A percentile compares a stretch with the other conserved stretches of the same genome.
Evolutionary conservation across 768 basidiomycete species (phyloP).

Genomic region (Pleurotus salmoneostramineus): DNA sequence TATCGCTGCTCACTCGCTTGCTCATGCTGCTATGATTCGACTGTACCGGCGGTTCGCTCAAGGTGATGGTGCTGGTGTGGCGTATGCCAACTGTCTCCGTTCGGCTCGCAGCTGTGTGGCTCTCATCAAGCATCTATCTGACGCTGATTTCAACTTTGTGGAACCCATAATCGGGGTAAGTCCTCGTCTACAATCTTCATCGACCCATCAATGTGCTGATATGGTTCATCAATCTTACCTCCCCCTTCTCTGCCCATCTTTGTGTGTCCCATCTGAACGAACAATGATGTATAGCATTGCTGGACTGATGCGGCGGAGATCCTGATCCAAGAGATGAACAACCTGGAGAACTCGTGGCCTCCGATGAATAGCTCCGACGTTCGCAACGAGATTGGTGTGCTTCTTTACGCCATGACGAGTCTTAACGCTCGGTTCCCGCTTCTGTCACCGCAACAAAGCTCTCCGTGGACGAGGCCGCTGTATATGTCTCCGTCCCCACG

Average conservation of each 20-base stretch:
- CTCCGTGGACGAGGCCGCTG: constrained; percentile 1
- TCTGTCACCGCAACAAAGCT: constrained; percentile 26
- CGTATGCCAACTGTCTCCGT: constrained; percentile 63
- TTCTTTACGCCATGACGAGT: constrained; percentile 62
- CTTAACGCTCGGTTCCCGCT: constrained; percentile 61
- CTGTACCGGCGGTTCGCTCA: constrained; percentile 60
- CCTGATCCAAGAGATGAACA: constrained; percentile 61
- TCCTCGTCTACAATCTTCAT: constrained; percentile 8
- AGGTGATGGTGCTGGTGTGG: constrained; percentile 38
- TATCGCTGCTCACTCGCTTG: constrained; percentile 60
- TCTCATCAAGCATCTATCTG: constrained; percentile 58
- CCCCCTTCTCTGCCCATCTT: not conserved
- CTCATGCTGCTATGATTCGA: constrained; percentile 62
- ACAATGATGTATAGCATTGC: constrained; percentile 45
- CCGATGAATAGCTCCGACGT: constrained; percentile 52
- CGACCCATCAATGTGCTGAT: not conserved
- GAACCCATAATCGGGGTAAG: constrained; percentile 77
- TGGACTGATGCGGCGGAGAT: constrained; percentile 71
- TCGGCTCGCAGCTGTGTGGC: constrained; percentile 59
- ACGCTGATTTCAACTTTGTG: constrained; percentile 65
- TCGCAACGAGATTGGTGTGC: constrained; percentile 54
- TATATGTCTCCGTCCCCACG: constrained; percentile 1
- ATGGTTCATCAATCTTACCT: not conserved
- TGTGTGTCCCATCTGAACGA: constrained; percentile 6
- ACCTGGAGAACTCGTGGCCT: constrained; percentile 63